Evolutionary conservation across 768 basidiomycete species (phyloP).

Genomic region (Lactifluus hygrophoroides): DNA sequence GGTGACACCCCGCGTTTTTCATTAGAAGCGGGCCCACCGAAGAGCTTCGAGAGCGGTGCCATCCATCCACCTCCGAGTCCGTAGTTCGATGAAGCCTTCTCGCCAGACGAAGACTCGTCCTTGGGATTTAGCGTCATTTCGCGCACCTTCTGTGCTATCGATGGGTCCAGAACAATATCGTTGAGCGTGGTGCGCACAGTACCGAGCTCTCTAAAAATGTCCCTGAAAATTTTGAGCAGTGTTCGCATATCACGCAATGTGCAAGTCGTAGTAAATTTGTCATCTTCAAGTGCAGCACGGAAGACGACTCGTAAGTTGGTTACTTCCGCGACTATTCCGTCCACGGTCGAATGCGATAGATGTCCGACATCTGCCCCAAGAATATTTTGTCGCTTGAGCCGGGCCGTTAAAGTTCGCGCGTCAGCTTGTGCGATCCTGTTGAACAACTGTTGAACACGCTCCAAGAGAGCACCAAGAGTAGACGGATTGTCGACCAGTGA

Average conservation of each 20-base stretch:
- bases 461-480: slow-evolving; percentile 47
- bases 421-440: slow-evolving; percentile 65
- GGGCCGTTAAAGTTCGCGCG: slow-evolving; percentile 77
- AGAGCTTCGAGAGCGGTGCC: slow-evolving; percentile 76
- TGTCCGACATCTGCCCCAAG: slow-evolving; percentile 79
- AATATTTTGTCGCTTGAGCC: slow-evolving; percentile 85
- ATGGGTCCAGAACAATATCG: slow-evolving; percentile 83
- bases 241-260: slow-evolving; percentile 74
- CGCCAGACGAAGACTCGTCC: slow-evolving; percentile 34
- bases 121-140: slow-evolving; percentile 60
- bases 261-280: slow-evolving; percentile 50
- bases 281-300: slow-evolving; percentile 66
- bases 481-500: slow-evolving; percentile 51
- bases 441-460: slow-evolving; percentile 57
- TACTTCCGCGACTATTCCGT: slow-evolving; percentile 63
- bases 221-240: slow-evolving; percentile 78
- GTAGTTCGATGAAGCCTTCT: slow-evolving; percentile 25
- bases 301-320: slow-evolving; percentile 64
- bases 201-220: slow-evolving; percentile 76
- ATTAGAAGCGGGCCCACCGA: slow-evolving; percentile 34
- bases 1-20: slow-evolving; percentile 23
- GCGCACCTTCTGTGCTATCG: slow-evolving; percentile 60
- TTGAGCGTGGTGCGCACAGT: slow-evolving; percentile 78
- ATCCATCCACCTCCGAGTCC: slow-evolving; percentile 57
- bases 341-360: slow-evolving; percentile 75